Evolutionary conservation across 257 asterid genomes (phyloP).

Genomic region (Solanum stenotomum): DNA sequence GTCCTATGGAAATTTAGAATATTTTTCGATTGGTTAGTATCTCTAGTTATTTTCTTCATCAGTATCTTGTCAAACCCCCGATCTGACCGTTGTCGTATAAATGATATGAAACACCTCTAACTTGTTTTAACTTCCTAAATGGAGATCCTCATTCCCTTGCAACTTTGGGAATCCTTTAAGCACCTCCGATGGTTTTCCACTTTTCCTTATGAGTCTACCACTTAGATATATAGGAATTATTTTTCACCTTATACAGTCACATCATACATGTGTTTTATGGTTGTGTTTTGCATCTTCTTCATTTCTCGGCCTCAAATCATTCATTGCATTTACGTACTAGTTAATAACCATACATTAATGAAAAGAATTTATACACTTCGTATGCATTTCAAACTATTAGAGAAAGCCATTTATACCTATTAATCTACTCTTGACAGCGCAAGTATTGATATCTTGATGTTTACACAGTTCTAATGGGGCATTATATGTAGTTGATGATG

Average conservation of each 20-base stretch:
- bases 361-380: background rate
- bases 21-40: background rate
- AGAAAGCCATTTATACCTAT: background rate
- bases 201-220: background rate
- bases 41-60: background rate
- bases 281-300: background rate
- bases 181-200: background rate
- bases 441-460: slow-evolving; percentile 7
- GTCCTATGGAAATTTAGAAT: background rate
- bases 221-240: background rate
- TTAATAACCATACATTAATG: background rate
- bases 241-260: background rate
- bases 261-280: background rate
- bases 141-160: background rate
- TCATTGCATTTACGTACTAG: background rate
- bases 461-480: slow-evolving; percentile 18
- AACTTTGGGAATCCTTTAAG: background rate
- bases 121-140: background rate
- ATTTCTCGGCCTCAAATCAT: background rate
- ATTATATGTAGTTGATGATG: slow-evolving; percentile 9
- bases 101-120: background rate
- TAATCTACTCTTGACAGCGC: background rate
- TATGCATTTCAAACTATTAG: background rate
- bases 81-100: background rate
- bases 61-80: background rate